Evolutionary conservation across 140 eudicot species (phyloP), one percentile per base, ranked within the genome.

Genomic region (Oenanthe javanica): DNA sequence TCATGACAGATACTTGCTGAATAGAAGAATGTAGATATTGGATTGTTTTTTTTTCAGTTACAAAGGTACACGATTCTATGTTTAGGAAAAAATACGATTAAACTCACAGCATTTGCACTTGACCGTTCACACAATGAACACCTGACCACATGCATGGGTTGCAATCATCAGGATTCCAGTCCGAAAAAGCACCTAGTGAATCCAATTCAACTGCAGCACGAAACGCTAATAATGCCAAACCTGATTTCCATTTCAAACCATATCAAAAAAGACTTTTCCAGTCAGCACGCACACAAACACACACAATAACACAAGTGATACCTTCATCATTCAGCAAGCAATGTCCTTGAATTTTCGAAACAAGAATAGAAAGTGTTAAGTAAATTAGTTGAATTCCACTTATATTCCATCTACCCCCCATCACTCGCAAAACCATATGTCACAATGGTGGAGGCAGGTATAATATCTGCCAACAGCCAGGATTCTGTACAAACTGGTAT

Each of bases 91-190:
- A n/a, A n/a, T n/a, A n/a, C 6, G 19, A 47, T 48, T 72, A 87
- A 50, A 92, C 99, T 93, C 90, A 96, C 99, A 96, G 77, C 87
- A 82, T 86, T 57, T 91, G 87, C 85, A 96, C 98, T 85, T 88
- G 84, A 79, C 92, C 87, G 75, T 88, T 93, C 14, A 89, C 89
- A 87, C 99, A 96, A 27, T 84, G 90, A 79, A 96, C 89, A 79
- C 91, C 90, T 9, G 84, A 86, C 99, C 99, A 96, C 77, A 71
- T 83, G 79, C 99, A 96, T 12, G 97, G 97, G 57, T 89, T 89
- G 77, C 25, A 57, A 78, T 96, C 88, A 81, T 81, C 23, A 8
- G 90, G 85, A 85, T 90, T 84, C 99, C 99, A 96, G 82, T 86
- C 87, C 59, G 71, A 81, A 64, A 93, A 83, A 74, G 83, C 90